Conservation (phyloP, 208 protist species). For the Trichomonas vaginalis region DNA sequence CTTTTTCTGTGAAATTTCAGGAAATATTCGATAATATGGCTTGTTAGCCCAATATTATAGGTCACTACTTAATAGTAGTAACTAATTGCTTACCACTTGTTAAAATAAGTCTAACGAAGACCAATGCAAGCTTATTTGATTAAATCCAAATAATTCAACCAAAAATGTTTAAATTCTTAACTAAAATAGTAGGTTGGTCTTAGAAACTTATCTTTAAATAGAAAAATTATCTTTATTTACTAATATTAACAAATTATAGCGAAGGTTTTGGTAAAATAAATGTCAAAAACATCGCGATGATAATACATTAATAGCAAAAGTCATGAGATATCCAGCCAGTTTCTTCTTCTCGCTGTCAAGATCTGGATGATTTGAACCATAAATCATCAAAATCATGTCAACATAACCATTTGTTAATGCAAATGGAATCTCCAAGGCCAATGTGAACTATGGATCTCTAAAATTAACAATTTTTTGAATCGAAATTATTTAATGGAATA, state of each 20-base stretch:
- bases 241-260: neutral
- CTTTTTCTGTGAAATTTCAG: no score
- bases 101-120: no score
- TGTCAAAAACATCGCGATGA: neutral
- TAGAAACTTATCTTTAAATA: neutral
- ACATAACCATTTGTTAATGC: conserved; percentile 1
- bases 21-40: no score
- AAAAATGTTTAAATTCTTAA: no score
- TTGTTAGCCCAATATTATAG: no score
- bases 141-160: no score
- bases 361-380: conserved; percentile 6
- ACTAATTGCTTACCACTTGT: no score
- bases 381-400: neutral
- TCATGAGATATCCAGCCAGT: neutral
- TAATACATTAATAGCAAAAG: neutral
- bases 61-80: no score
- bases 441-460: neutral
- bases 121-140: no score
- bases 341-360: neutral
- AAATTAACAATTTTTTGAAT: neutral
- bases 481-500: neutral
- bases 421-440: neutral
- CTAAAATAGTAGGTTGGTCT: no score
- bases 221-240: neutral
- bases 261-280: neutral